Percentiles rank a stretch among this genome's conserved stretches.
Conservation (phyloP, 345 rosid genomes). For the Rhodamnia rubescens region DNA sequence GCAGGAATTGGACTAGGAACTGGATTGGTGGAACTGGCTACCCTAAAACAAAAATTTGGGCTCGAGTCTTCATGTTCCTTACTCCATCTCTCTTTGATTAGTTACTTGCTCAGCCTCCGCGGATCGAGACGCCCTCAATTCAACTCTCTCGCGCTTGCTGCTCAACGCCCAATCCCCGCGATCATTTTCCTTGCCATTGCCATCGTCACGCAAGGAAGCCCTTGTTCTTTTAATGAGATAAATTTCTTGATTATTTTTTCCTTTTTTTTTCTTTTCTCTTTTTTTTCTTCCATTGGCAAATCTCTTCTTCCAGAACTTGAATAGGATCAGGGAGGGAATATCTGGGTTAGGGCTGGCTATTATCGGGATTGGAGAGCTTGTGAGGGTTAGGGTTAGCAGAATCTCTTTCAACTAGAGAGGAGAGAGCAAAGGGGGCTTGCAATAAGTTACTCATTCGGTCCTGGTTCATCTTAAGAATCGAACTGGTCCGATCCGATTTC, state of each 20-base stretch:
- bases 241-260: background rate
- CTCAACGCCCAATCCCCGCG: fast-evolving
- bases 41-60: background rate
- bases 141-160: background rate
- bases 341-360: background rate
- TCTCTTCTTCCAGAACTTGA: background rate
- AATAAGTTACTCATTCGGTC: background rate
- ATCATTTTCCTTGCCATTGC: background rate
- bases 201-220: background rate
- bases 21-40: too few relatives aligned
- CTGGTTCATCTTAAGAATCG: background rate
- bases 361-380: background rate
- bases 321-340: background rate
- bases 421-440: background rate
- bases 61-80: background rate
- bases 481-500: background rate
- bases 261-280: background rate
- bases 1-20: too few relatives aligned
- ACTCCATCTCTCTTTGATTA: background rate
- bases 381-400: background rate
- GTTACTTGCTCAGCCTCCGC: background rate
- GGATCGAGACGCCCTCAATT: background rate
- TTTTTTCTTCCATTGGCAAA: background rate
- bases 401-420: background rate
- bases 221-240: background rate